A percentile compares a stretch with the other conserved stretches of the same genome.
Conservation (phyloP, 371 early-diverging fungal species). For the Circinella minor region DNA sequence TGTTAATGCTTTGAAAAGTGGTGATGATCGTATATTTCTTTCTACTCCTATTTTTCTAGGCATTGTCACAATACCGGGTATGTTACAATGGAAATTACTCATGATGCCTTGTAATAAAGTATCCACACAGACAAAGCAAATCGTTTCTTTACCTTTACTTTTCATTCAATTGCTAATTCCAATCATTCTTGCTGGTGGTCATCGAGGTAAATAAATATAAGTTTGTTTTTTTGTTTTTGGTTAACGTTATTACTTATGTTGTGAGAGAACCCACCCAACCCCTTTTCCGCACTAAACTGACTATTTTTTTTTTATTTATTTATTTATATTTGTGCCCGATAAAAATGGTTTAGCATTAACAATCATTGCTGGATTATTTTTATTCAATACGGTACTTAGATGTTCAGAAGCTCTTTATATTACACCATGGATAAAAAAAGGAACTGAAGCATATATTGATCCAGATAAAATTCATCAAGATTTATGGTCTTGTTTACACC, state of each 20-base stretch:
- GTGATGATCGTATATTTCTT: background rate
- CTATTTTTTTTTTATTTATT: too few relatives aligned
- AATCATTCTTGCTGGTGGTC: slow-evolving; percentile 24
- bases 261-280: too few relatives aligned
- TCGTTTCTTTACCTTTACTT: slow-evolving; percentile 32
- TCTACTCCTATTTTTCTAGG: slow-evolving; percentile 2
- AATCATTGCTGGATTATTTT: slow-evolving; percentile 18
- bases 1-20: slow-evolving; percentile 6
- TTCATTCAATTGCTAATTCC: slow-evolving; percentile 28
- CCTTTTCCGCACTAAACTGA: too few relatives aligned
- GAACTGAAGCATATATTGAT: slow-evolving; percentile 23
- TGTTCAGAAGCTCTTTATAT: slow-evolving; percentile 33
- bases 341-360: slow-evolving; percentile 22
- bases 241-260: background rate
- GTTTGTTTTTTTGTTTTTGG: background rate
- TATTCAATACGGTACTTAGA: slow-evolving; percentile 30
- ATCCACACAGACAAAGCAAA: slow-evolving; percentile 25
- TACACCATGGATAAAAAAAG: slow-evolving; percentile 23
- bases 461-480: slow-evolving; percentile 24
- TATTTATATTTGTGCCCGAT: background rate
- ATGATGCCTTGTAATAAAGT: background rate
- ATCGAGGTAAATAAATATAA: slow-evolving; percentile 11
- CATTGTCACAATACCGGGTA: slow-evolving; percentile 13
- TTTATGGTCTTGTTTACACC: slow-evolving; percentile 33
- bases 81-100: slow-evolving; percentile 9